Percentiles rank a stretch among this genome's conserved stretches.
phyloP scores from a whole-genome alignment of 345 rosid species.

The Eucalyptus regnans region DNA sequence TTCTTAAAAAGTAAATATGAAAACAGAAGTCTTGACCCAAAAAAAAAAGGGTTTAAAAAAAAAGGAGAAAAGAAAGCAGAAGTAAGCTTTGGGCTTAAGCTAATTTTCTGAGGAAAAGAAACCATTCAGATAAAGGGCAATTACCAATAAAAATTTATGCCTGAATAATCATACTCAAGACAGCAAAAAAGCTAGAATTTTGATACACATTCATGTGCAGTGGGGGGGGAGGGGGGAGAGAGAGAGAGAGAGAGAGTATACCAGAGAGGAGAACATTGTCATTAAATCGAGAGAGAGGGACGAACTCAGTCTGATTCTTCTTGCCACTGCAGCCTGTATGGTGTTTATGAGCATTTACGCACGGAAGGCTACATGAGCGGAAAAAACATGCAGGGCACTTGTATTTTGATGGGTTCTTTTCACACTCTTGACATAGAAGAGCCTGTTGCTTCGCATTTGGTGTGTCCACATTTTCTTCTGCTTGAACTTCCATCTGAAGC shows the following conservation, averaged over 20 bases:
- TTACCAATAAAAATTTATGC: neutral
- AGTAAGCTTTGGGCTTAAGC: neutral
- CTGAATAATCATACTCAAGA: neutral
- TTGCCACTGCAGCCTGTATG: conserved; percentile 74
- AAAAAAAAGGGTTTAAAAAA: neutral
- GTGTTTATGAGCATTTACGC: conserved; percentile 77
- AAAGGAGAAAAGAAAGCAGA: neutral
- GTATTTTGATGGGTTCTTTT: conserved; percentile 43
- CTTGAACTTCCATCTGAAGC: conserved; percentile 4
- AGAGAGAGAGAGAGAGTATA: neutral
- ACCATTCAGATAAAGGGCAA: neutral
- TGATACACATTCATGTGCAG: neutral
- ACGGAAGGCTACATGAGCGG: conserved; percentile 68
- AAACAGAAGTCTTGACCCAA: neutral
- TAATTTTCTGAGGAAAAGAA: neutral
- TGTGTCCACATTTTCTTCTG: neutral
- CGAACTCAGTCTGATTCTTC: conserved; percentile 30
- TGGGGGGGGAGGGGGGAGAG: neutral
- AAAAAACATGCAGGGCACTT: conserved; percentile 81
- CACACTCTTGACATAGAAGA: conserved; percentile 53
- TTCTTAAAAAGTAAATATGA: neutral
- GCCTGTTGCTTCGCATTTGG: neutral
- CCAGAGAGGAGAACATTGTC: conserved; percentile 74
- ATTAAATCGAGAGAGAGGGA: conserved; percentile 59
- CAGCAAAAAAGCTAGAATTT: neutral